A percentile compares a stretch with the other conserved stretches of the same genome.
Evolutionary conservation across 73 alveolate genomes (phyloP).

Genomic region (Diophrys sp.): DNA sequence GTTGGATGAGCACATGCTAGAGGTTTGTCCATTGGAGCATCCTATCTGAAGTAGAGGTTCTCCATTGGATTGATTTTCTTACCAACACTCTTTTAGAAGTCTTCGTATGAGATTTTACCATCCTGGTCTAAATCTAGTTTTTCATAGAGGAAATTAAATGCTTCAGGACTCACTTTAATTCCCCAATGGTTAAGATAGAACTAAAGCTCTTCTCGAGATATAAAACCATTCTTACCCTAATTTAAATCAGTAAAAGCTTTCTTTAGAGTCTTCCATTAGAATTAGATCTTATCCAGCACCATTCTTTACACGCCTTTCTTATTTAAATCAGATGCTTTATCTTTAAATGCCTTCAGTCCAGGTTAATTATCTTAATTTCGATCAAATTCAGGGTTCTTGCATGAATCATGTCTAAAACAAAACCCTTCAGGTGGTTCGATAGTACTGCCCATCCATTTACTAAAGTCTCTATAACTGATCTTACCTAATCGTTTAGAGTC

Average conservation of each 20-base stretch:
- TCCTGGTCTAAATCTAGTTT: constrained; percentile 52
- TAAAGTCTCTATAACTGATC: constrained; percentile 36
- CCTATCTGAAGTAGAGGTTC: constrained; percentile 48
- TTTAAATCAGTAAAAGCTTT: constrained; percentile 51
- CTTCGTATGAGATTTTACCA: constrained; percentile 36
- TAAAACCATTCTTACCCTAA: constrained; percentile 29
- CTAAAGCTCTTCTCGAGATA: constrained; percentile 22
- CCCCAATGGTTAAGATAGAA: constrained; percentile 44
- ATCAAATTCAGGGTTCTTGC: constrained; percentile 46
- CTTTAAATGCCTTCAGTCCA: too few species aligned
- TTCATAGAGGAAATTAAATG: constrained; percentile 17
- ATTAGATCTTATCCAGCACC: constrained; percentile 25
- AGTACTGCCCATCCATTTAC: constrained; percentile 56
- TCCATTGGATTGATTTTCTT: constrained; percentile 47
- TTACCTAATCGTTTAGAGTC: constrained; percentile 19
- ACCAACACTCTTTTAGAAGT: constrained; percentile 42
- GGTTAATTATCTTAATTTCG: constrained; percentile 25
- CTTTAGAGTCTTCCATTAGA: constrained; percentile 38
- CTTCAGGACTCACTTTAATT: constrained; percentile 17
- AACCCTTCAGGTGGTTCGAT: constrained; percentile 58
- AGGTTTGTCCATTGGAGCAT: constrained; percentile 20
- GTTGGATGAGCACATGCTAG: constrained; percentile 30
- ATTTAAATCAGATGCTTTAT: too few species aligned
- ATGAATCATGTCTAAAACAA: constrained; percentile 51
- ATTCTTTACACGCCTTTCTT: too few species aligned